Evolutionary conservation across 2,329 filamentous ascomycete species (phyloP).

Genomic region (Alternaria consortialis): DNA sequence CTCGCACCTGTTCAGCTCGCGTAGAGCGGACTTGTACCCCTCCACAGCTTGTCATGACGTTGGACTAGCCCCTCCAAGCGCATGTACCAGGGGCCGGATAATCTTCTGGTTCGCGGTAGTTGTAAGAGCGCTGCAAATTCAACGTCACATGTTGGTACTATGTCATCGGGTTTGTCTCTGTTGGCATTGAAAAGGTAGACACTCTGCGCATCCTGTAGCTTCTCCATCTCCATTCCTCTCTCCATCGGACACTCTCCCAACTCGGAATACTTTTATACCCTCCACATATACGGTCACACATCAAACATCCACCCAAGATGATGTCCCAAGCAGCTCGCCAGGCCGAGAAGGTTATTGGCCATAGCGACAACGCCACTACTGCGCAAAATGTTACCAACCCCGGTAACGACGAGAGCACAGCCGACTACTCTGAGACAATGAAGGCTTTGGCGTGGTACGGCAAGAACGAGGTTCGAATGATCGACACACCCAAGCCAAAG

Average conservation of each 20-base stretch:
- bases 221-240: not conserved
- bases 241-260: not conserved
- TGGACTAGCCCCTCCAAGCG: conserved; percentile 32
- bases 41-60: conserved; percentile 44
- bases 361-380: conserved; percentile 70
- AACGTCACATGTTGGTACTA: conserved; percentile 25
- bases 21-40: conserved; percentile 27
- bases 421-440: conserved; percentile 70
- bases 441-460: conserved; percentile 84
- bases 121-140: conserved; percentile 23
- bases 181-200: conserved; percentile 26
- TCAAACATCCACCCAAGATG: conserved; percentile 34
- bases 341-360: conserved; percentile 73
- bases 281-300: conserved; percentile 3
- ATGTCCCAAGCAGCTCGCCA: conserved; percentile 67
- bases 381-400: conserved; percentile 76
- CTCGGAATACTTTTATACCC: not conserved
- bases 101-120: conserved; percentile 31
- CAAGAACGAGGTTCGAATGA: conserved; percentile 78
- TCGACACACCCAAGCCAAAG: conserved; percentile 74
- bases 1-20: conserved; percentile 8
- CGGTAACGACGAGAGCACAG: conserved; percentile 45
- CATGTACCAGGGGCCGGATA: conserved; percentile 35
- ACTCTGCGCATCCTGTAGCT: conserved; percentile 1
- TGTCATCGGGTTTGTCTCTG: conserved; percentile 32